Evolutionary conservation across 2,329 filamentous ascomycete genomes (phyloP), one percentile per base, ranked within the genome.

Genomic region (Neonectria ditissima): DNA sequence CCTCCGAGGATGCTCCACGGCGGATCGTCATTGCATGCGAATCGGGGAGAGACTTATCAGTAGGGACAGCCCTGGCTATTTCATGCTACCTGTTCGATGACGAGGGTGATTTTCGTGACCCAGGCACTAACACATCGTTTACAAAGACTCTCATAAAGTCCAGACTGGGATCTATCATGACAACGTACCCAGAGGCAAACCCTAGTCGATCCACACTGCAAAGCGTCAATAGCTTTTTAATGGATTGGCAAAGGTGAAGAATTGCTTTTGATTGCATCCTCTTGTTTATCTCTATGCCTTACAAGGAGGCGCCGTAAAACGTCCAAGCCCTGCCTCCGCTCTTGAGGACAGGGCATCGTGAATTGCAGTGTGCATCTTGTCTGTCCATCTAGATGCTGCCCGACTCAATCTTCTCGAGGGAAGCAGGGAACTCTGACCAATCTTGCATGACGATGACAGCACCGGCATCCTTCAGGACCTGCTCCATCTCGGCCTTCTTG

Each of bases 191-290:
- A 1, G 89, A 91, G 69, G 91, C 91, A 2, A 97, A 97, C 75
- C 94, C 95, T 0, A 94, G 90, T 66, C 85, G 96, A 37, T 86
- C 92, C 22, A 97, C 94, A 0, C 80, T 98, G 39, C 94, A 97
- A 78, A 95, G 93, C 69, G 91, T 98, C 5, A 97, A 98, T 78
- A 92, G 92, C 59, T 97, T 93, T 73, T 80, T 98, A 55, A 95
- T 98, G 89, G 85, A 85, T 60, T 82, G 80, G 78, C 74, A 75
- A 48, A 78, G 69, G 59, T 78, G 62, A 76, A 30, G 18, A 63
- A 24, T 34, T 37, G 18, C 32, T 37, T 28, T 39, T 65, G 60
- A 60, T 72, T 64, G 51, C 48, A 18, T 55, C 53, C 16, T 62
- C 48, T 58, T 41, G 26, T 58, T 45, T 68, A 59, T 70, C 55